Conservation (phyloP, 169 alveolate species). For the Eimeria nieschulzi region DNA sequence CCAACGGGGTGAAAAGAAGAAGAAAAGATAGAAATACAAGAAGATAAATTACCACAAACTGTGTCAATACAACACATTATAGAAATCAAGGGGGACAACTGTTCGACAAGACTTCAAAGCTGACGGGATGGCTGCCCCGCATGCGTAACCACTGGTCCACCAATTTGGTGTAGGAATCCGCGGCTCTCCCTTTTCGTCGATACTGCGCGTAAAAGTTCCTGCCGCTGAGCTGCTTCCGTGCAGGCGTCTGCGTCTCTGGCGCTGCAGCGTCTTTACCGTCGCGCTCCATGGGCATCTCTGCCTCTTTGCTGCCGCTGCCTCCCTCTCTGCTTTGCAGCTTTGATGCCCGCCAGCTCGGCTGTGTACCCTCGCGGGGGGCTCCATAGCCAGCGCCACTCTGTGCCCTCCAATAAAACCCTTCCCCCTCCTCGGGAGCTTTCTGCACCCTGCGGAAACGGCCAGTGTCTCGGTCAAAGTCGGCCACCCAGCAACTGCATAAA, state of each 20-base stretch:
- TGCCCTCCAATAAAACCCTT: too few species aligned
- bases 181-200: conserved; percentile 21
- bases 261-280: conserved; percentile 29
- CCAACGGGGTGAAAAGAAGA: too few species aligned
- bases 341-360: not conserved
- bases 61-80: not conserved
- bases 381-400: too few species aligned
- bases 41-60: too few species aligned
- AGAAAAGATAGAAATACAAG: too few species aligned
- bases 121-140: conserved; percentile 33
- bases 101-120: not conserved
- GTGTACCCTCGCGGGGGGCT: not conserved
- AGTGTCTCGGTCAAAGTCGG: not conserved
- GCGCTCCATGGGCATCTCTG: too few species aligned
- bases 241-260: too few species aligned
- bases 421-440: not conserved
- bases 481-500: conserved; percentile 22
- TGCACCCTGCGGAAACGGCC: conserved; percentile 17
- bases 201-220: too few species aligned
- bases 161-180: conserved; percentile 14
- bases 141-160: conserved; percentile 55
- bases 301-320: not conserved
- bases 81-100: conserved; percentile 10
- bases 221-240: too few species aligned
- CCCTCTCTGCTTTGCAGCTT: not conserved